These are phyloP conservation scores for Mortierella sp. DNA, from an alignment of 371 early-diverging fungal genomes.

Conservation along the genomic window DNA sequence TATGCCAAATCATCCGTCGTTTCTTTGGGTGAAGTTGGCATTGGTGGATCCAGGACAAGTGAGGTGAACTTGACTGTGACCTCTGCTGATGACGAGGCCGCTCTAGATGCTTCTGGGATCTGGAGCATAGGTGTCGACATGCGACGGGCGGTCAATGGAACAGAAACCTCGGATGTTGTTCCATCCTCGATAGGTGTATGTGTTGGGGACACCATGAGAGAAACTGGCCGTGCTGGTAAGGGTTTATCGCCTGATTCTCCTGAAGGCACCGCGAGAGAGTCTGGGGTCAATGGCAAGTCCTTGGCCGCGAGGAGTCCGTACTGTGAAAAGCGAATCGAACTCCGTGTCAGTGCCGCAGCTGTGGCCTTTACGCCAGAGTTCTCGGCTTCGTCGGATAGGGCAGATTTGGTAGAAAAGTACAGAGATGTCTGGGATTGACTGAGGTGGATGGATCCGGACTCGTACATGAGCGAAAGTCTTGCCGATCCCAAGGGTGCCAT, in stretches of 20 bases:
- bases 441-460: conserved; percentile 25
- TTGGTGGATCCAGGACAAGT: not conserved
- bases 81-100: not conserved
- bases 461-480: conserved; percentile 40
- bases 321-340: conserved; percentile 45
- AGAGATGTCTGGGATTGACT: conserved; percentile 30
- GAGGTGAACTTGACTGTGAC: not conserved
- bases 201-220: conserved; percentile 16
- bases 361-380: not conserved
- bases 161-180: not conserved
- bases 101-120: not conserved
- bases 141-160: not conserved
- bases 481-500: conserved; percentile 26
- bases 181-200: not conserved
- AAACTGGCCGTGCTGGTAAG: conserved; percentile 16
- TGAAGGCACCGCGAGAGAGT: not conserved
- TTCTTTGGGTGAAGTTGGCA: not conserved
- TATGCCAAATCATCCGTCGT: conserved; percentile 42
- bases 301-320: conserved; percentile 36
- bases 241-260: conserved; percentile 18
- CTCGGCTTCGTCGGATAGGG: conserved; percentile 22
- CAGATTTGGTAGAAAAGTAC: conserved; percentile 24
- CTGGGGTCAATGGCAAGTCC: conserved; percentile 13
- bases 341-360: conserved; percentile 20
- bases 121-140: not conserved